These are phyloP conservation scores for Vanrija humicola DNA, from an alignment of 1,284 basidiomycete species.

Conservation along the genomic window DNA sequence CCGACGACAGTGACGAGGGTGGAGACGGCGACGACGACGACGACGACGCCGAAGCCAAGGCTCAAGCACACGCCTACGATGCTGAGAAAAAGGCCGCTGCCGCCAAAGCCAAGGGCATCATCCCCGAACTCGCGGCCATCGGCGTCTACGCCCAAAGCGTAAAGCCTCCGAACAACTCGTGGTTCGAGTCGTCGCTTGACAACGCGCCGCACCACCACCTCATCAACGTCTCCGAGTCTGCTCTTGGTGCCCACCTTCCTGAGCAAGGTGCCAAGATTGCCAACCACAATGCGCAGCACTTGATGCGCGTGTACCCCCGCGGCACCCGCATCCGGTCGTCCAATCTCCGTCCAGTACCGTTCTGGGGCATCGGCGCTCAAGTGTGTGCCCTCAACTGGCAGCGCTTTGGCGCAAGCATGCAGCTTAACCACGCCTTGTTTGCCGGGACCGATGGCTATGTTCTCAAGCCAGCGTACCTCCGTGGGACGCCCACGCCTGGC, in stretches of 20 bases:
- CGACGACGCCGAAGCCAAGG: background rate
- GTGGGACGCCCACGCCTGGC: background rate
- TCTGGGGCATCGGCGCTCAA: slow-evolving; percentile 87
- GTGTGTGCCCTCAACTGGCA: slow-evolving; percentile 98
- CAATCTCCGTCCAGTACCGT: slow-evolving; percentile 86
- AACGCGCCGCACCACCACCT: slow-evolving; percentile 13
- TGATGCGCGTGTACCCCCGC: slow-evolving; percentile 87
- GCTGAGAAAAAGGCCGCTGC: slow-evolving; percentile 2
- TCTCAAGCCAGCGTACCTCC: slow-evolving; percentile 65
- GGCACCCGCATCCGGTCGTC: slow-evolving; percentile 74
- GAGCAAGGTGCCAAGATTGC: slow-evolving; percentile 31
- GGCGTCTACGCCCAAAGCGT: slow-evolving; percentile 16
- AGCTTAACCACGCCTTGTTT: slow-evolving; percentile 92
- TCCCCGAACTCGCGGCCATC: slow-evolving; percentile 10
- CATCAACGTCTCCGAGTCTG: slow-evolving; percentile 18
- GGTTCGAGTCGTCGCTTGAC: slow-evolving; percentile 10
- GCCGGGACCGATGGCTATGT: slow-evolving; percentile 78
- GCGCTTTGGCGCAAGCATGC: slow-evolving; percentile 65
- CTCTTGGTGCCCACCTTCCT: slow-evolving; percentile 9
- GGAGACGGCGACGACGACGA: background rate
- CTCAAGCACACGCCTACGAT: background rate
- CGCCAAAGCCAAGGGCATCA: slow-evolving; percentile 2
- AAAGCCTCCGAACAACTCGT: slow-evolving; percentile 14
- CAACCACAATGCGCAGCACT: slow-evolving; percentile 79
- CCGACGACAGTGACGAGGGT: too few species aligned